phyloP scores from a whole-genome alignment of 1,284 basidiomycete genomes.

The Testicularia cyperi region DNA sequence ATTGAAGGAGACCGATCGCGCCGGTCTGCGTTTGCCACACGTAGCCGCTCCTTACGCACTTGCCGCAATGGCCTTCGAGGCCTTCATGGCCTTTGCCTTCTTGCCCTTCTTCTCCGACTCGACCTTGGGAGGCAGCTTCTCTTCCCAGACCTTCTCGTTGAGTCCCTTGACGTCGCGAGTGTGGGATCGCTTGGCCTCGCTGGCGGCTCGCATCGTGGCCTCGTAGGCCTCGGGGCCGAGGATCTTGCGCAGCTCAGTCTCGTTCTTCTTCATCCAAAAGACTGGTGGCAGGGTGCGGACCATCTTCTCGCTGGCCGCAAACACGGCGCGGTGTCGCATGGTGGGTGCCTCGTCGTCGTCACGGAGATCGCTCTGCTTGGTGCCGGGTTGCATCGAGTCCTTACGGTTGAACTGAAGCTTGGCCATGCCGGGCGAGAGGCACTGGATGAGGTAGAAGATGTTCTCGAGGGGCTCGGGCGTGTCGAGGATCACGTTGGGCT shows the following conservation, averaged over 20 bases:
- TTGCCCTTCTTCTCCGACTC: slow-evolving; percentile 41
- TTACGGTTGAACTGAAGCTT: slow-evolving; percentile 46
- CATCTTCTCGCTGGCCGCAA: slow-evolving; percentile 51
- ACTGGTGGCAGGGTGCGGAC: slow-evolving; percentile 46
- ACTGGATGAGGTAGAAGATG: slow-evolving; percentile 54
- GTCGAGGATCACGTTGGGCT: slow-evolving; percentile 51
- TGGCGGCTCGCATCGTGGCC: slow-evolving; percentile 41
- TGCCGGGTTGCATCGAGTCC: slow-evolving; percentile 53
- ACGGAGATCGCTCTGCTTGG: slow-evolving; percentile 46
- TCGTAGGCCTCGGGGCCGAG: slow-evolving; percentile 47
- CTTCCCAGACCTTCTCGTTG: slow-evolving; percentile 55
- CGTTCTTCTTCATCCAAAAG: slow-evolving; percentile 56
- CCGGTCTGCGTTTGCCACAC: slow-evolving; percentile 24
- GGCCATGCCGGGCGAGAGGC: slow-evolving; percentile 50
- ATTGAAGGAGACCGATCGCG: slow-evolving; percentile 4
- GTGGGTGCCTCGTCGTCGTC: slow-evolving; percentile 49
- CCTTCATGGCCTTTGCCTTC: slow-evolving; percentile 35
- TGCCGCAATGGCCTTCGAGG: slow-evolving; percentile 30
- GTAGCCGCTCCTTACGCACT: slow-evolving; percentile 41
- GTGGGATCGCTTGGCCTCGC: slow-evolving; percentile 36
- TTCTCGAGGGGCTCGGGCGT: slow-evolving; percentile 52
- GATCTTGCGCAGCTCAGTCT: slow-evolving; percentile 48
- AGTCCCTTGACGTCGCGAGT: slow-evolving; percentile 49
- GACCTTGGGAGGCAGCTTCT: slow-evolving; percentile 36
- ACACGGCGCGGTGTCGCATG: slow-evolving; percentile 49